These are phyloP conservation scores for Hirsutella minnesotensis DNA, from an alignment of 2,329 filamentous ascomycete genomes.

Conservation along the genomic window DNA sequence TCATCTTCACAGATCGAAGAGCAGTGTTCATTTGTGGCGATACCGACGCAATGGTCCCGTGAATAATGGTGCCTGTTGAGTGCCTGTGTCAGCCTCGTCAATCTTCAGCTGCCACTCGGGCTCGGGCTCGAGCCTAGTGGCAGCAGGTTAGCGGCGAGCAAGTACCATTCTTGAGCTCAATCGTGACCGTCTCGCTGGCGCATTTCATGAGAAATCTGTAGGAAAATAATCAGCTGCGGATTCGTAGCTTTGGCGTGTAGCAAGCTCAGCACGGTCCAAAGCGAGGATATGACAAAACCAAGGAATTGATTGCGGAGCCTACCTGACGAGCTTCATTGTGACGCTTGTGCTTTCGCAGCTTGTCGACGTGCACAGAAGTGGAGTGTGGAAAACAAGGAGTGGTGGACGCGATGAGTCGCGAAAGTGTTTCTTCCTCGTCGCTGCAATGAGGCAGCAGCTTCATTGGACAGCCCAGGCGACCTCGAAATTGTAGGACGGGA, in stretches of 20 bases:
- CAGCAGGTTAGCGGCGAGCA: no score
- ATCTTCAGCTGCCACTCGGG: neutral
- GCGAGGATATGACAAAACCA: neutral
- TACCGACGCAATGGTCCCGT: conserved; percentile 93
- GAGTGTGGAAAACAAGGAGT: neutral
- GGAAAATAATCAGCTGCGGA: conserved; percentile 7
- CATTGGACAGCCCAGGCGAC: neutral
- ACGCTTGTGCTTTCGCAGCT: conserved; percentile 9
- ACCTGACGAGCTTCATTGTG: conserved; percentile 97
- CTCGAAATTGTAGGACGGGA: conserved; percentile 19
- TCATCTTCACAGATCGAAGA: conserved; percentile 94
- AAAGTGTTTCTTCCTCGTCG: neutral
- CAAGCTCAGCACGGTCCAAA: conserved; percentile 11
- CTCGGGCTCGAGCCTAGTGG: neutral
- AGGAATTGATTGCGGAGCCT: conserved; percentile 23
- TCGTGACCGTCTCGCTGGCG: conserved; percentile 94
- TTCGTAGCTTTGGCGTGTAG: neutral
- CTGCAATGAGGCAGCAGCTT: neutral
- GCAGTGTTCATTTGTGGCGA: conserved; percentile 98
- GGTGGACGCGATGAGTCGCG: neutral
- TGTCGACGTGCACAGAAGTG: neutral
- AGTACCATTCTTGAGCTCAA: conserved; percentile 94
- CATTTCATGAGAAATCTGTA: conserved; percentile 97
- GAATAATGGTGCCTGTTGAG: conserved; percentile 72
- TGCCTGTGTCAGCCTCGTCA: neutral